Conservation (phyloP, 371 early-diverging fungal genomes). For the Mucor mucedo region DNA sequence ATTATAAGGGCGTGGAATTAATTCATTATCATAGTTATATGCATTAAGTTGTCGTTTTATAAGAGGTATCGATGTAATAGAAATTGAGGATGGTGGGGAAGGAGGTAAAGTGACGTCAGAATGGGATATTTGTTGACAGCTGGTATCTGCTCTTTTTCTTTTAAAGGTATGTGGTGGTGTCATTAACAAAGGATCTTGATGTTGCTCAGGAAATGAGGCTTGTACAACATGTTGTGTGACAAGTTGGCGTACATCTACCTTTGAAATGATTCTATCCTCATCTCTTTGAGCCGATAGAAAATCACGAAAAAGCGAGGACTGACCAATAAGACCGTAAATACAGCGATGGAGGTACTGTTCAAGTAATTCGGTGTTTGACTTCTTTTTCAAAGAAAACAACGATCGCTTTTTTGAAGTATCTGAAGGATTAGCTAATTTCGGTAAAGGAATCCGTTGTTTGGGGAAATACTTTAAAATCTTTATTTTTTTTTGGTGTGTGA, state of each 20-base stretch:
- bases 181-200: neutral
- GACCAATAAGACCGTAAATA: slow-evolving; percentile 28
- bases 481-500: slow-evolving; percentile 7
- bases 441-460: slow-evolving; percentile 27
- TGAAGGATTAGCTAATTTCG: slow-evolving; percentile 14
- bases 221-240: slow-evolving; percentile 21
- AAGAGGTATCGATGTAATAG: neutral
- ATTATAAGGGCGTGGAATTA: neutral
- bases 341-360: slow-evolving; percentile 44
- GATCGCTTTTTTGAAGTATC: neutral
- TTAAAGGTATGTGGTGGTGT: slow-evolving; percentile 8
- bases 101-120: slow-evolving; percentile 2
- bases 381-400: slow-evolving; percentile 16
- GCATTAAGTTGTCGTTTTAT: neutral
- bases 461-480: slow-evolving; percentile 29
- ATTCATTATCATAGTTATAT: neutral
- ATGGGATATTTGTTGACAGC: neutral
- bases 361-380: slow-evolving; percentile 42
- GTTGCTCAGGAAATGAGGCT: neutral
- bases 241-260: slow-evolving; percentile 17
- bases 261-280: slow-evolving; percentile 42
- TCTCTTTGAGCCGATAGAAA: slow-evolving; percentile 53
- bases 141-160: slow-evolving; percentile 7
- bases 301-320: slow-evolving; percentile 48
- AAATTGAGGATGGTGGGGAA: slow-evolving; percentile 14